Conservation (phyloP, 371 early-diverging fungal species). For the Sporodiniella umbellata region DNA sequence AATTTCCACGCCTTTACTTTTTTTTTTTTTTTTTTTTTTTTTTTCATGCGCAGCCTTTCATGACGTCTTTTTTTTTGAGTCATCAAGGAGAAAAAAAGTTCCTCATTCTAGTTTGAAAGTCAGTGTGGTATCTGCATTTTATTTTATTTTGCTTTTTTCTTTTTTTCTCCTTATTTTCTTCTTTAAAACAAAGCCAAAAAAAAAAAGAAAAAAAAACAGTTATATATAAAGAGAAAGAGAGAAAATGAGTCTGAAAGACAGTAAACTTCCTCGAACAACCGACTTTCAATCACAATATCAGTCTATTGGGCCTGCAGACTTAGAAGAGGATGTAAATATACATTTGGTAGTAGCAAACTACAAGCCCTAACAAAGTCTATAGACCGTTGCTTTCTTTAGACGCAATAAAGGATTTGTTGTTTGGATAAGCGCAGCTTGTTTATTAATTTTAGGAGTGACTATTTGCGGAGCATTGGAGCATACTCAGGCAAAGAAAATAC, state of each 20-base stretch:
- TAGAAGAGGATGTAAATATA: constrained; percentile 11
- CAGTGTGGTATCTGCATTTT: background rate
- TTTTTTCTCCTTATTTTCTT: background rate
- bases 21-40: background rate
- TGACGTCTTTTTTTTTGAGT: constrained; percentile 1
- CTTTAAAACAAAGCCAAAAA: too few relatives aligned
- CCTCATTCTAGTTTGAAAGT: background rate
- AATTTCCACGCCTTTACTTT: background rate
- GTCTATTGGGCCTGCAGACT: constrained; percentile 22
- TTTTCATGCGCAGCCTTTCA: background rate
- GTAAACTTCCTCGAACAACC: background rate
- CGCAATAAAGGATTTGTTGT: background rate
- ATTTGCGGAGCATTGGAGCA: background rate
- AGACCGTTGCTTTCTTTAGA: background rate
- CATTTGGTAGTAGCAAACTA: background rate
- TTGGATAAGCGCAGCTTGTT: background rate
- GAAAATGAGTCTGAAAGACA: background rate
- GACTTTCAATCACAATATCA: constrained; percentile 17
- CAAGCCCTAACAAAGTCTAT: background rate
- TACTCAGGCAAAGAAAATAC: background rate
- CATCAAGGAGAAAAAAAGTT: background rate
- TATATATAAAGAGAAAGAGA: too few relatives aligned
- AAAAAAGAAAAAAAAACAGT: too few relatives aligned
- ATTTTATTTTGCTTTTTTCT: background rate
- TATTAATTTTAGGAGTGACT: background rate